phyloP scores from a whole-genome alignment of 192 early-diverging fungal genomes.

The Helicostylum pulchrum region DNA sequence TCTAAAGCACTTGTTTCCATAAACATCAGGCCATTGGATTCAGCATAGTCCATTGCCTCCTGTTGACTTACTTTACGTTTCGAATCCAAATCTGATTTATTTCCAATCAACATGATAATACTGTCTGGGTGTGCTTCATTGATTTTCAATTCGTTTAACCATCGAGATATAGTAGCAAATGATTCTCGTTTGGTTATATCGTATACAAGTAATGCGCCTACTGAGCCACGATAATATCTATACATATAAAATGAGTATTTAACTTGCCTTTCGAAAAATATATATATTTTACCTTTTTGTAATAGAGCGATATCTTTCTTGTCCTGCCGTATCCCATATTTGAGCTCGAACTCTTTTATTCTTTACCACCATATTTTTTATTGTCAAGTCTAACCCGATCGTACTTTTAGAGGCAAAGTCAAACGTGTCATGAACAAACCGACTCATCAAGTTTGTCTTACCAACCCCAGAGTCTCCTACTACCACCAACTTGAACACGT shows the following conservation, averaged over 20 bases:
- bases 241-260: neutral
- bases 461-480: constrained; percentile 54
- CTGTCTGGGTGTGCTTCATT: constrained; percentile 88
- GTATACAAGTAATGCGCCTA: constrained; percentile 77
- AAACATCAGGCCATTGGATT: constrained; percentile 79
- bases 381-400: constrained; percentile 42
- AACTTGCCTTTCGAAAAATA: neutral
- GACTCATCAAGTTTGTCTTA: constrained; percentile 42
- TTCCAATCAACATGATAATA: constrained; percentile 86
- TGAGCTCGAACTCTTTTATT: constrained; percentile 68
- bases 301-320: constrained; percentile 83
- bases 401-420: constrained; percentile 41
- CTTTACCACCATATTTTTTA: constrained; percentile 30
- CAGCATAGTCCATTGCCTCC: constrained; percentile 84
- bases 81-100: constrained; percentile 82
- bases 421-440: constrained; percentile 45
- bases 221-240: constrained; percentile 77
- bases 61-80: constrained; percentile 70
- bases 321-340: constrained; percentile 83
- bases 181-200: constrained; percentile 58
- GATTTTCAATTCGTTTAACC: constrained; percentile 85
- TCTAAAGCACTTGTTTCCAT: constrained; percentile 73
- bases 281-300: constrained; percentile 34
- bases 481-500: constrained; percentile 55
- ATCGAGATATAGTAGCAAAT: constrained; percentile 66